Percentiles rank a stretch among this genome's conserved stretches.
Evolutionary conservation across 441 rosid species (phyloP).

Genomic region (Iberis amara): DNA sequence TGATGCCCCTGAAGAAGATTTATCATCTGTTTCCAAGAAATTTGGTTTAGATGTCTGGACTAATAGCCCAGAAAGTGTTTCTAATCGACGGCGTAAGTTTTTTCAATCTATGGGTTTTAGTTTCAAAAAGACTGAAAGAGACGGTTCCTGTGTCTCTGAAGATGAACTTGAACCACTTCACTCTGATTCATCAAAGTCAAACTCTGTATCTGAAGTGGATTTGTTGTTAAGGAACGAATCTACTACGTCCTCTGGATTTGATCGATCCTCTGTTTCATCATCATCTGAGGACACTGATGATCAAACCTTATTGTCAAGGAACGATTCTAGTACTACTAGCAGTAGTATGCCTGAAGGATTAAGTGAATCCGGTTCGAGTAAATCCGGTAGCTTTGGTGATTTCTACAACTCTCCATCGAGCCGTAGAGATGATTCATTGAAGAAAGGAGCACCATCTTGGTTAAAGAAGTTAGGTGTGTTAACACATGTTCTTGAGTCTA

Average conservation of each 20-base stretch:
- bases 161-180: background rate
- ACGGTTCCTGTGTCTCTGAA: conserved; percentile 4
- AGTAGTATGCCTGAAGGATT: conserved; percentile 16
- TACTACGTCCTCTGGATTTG: conserved; percentile 26
- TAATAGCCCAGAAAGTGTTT: conserved; percentile 35
- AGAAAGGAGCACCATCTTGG: conserved; percentile 32
- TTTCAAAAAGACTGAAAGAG: conserved; percentile 7
- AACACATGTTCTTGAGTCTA: conserved; percentile 28
- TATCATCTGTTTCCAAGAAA: conserved; percentile 29
- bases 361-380: conserved; percentile 28
- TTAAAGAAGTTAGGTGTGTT: conserved; percentile 41
- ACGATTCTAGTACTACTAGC: background rate
- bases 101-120: conserved; percentile 31
- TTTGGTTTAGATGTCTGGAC: conserved; percentile 39
- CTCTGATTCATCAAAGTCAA: background rate
- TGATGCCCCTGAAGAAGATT: conserved; percentile 34
- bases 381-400: conserved; percentile 28
- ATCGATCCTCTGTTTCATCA: conserved; percentile 30
- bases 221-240: conserved; percentile 38
- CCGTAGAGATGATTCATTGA: conserved; percentile 15
- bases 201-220: conserved; percentile 23
- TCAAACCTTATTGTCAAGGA: conserved; percentile 3
- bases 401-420: conserved; percentile 20
- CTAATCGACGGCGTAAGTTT: conserved; percentile 36
- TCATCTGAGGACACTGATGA: conserved; percentile 11